phyloP scores from a whole-genome alignment of 331 rosid species.

The Telfairia occidentalis region DNA sequence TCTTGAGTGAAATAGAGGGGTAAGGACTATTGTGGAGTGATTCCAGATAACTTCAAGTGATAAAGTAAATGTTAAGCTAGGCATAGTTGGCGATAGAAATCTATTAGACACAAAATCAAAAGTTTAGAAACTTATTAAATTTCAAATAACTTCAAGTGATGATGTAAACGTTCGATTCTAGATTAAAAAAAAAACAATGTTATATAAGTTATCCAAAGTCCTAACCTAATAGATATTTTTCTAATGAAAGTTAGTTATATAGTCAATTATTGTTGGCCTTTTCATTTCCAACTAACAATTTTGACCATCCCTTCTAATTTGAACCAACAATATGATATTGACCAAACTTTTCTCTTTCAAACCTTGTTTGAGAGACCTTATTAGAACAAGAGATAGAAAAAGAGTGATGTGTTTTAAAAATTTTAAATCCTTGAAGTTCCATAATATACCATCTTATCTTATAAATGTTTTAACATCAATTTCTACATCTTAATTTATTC shows the following conservation, averaged over 20 bases:
- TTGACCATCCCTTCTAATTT: neutral
- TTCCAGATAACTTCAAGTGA: no score
- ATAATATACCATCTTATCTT: neutral
- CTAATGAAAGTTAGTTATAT: neutral
- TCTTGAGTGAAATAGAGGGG: no score
- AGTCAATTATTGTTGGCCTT: neutral
- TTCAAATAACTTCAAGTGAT: no score
- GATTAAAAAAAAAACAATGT: no score
- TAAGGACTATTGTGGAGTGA: no score
- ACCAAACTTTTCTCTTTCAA: neutral
- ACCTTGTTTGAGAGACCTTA: neutral
- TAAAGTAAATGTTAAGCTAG: no score
- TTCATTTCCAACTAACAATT: neutral
- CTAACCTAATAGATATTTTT: neutral
- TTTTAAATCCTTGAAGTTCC: neutral
- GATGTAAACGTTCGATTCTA: no score
- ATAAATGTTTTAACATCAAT: neutral
- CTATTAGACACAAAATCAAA: neutral
- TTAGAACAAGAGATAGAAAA: no score
- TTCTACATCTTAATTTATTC: neutral
- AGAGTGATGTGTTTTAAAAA: neutral
- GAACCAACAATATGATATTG: neutral
- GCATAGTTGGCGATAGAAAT: no score
- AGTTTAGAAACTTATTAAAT: neutral
- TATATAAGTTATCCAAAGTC: no score